These are phyloP conservation scores for Mycena crocata DNA, from an alignment of 768 basidiomycete species.

Conservation along the genomic window DNA sequence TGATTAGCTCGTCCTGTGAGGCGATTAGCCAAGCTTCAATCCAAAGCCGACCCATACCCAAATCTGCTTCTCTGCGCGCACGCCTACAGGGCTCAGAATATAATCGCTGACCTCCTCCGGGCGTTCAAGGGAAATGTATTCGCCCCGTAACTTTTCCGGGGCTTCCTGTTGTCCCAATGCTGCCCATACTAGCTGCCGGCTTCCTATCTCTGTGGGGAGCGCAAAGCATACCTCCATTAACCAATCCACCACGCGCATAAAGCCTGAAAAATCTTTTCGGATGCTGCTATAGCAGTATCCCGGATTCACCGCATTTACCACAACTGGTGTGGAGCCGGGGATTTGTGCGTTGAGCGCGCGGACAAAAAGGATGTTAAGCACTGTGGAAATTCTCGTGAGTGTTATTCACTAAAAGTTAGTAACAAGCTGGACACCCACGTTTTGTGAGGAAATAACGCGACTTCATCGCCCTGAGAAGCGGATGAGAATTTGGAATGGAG, in stretches of 20 bases:
- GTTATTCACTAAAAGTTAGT: too few relatives aligned
- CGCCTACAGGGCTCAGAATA: slow-evolving; percentile 41
- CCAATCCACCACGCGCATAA: slow-evolving; percentile 12
- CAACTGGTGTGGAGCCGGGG: slow-evolving; percentile 25
- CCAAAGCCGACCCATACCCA: slow-evolving; percentile 38
- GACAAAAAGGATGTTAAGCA: slow-evolving; percentile 38
- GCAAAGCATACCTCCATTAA: slow-evolving; percentile 28
- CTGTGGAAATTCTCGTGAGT: slow-evolving; percentile 21
- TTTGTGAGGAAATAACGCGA: slow-evolving; percentile 34
- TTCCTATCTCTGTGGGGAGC: slow-evolving; percentile 37
- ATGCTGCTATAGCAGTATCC: slow-evolving; percentile 37
- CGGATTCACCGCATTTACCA: slow-evolving; percentile 35
- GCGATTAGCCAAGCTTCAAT: background rate
- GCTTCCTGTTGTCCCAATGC: slow-evolving; percentile 38
- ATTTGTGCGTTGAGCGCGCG: slow-evolving; percentile 35
- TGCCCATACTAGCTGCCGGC: slow-evolving; percentile 47
- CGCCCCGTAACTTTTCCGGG: slow-evolving; percentile 41
- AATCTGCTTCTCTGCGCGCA: slow-evolving; percentile 40
- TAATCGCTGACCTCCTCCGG: slow-evolving; percentile 45
- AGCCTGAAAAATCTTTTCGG: slow-evolving; percentile 6
- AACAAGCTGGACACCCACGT: slow-evolving; percentile 7
- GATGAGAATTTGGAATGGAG: background rate
- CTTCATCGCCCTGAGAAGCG: slow-evolving; percentile 12
- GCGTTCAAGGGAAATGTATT: slow-evolving; percentile 41
- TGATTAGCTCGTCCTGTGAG: slow-evolving; percentile 19